Evolutionary conservation across 306 rosid species (phyloP).

Genomic region (Vigna trinervia): DNA sequence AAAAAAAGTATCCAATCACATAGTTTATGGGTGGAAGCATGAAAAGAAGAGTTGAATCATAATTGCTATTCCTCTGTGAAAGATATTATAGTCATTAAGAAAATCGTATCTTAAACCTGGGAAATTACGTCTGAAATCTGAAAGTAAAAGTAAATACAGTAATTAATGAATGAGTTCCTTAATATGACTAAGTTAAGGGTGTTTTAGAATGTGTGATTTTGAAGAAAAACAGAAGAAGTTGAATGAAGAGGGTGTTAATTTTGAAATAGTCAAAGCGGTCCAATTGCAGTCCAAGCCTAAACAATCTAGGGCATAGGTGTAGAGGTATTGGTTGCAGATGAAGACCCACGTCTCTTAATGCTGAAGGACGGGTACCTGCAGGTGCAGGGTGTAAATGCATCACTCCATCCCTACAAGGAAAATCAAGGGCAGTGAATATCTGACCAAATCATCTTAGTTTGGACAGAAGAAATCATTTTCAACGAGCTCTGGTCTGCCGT

Average conservation of each 20-base stretch:
- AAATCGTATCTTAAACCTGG: no score
- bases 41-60: no score
- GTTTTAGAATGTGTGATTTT: no score
- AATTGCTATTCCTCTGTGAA: no score
- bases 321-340: constrained; percentile 26
- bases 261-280: constrained; percentile 39
- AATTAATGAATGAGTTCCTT: no score
- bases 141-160: no score
- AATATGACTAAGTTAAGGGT: no score
- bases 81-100: no score
- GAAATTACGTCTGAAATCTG: no score
- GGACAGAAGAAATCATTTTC: constrained; percentile 42
- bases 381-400: constrained; percentile 52
- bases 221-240: no score
- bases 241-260: not conserved
- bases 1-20: no score
- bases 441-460: constrained; percentile 36
- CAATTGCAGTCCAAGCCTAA: constrained; percentile 6
- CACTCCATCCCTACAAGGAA: constrained; percentile 28
- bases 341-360: constrained; percentile 47
- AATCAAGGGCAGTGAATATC: constrained; percentile 36
- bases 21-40: no score
- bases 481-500: constrained; percentile 37
- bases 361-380: constrained; percentile 45
- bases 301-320: constrained; percentile 23